These are phyloP conservation scores for Rhodosporidiobolus odoratus DNA, from an alignment of 768 basidiomycete genomes.

Conservation along the genomic window DNA sequence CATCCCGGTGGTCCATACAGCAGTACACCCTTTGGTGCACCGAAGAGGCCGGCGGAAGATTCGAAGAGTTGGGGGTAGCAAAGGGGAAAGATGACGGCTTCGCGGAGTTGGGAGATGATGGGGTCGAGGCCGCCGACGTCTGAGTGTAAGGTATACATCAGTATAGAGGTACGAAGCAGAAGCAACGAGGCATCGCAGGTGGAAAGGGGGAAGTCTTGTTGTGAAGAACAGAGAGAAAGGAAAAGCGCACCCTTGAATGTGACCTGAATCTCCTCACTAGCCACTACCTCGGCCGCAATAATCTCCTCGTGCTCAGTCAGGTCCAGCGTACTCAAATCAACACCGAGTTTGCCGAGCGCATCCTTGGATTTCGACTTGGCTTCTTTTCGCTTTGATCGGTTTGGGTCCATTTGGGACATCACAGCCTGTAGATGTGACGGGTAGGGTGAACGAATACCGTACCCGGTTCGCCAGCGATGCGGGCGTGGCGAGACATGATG, in stretches of 20 bases:
- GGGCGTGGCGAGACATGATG: background rate
- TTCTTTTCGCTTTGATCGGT: slow-evolving; percentile 45
- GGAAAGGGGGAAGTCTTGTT: background rate
- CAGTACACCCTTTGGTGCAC: slow-evolving; percentile 90
- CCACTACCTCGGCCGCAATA: slow-evolving; percentile 87
- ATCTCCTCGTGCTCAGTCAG: slow-evolving; percentile 88
- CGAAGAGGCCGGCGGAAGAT: slow-evolving; percentile 68
- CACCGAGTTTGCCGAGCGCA: slow-evolving; percentile 45
- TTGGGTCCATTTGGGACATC: slow-evolving; percentile 45
- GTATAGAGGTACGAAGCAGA: background rate
- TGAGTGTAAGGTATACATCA: slow-evolving; percentile 41
- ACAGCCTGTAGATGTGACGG: slow-evolving; percentile 40
- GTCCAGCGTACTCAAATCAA: slow-evolving; percentile 51
- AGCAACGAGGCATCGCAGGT: background rate
- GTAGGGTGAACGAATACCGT: background rate
- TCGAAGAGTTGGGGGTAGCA: slow-evolving; percentile 83
- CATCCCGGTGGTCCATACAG: slow-evolving; percentile 96
- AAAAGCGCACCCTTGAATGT: slow-evolving; percentile 62
- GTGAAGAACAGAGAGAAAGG: background rate
- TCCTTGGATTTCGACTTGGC: slow-evolving; percentile 46
- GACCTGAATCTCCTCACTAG: slow-evolving; percentile 78
- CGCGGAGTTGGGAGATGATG: slow-evolving; percentile 81
- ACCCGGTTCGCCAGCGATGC: too few relatives aligned
- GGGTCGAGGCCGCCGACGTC: slow-evolving; percentile 91
- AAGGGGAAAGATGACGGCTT: slow-evolving; percentile 92